A percentile compares a stretch with the other conserved stretches of the same genome.
Conservation (phyloP, 176 grass and related monocot species). For the Alopecurus myosuroides region DNA sequence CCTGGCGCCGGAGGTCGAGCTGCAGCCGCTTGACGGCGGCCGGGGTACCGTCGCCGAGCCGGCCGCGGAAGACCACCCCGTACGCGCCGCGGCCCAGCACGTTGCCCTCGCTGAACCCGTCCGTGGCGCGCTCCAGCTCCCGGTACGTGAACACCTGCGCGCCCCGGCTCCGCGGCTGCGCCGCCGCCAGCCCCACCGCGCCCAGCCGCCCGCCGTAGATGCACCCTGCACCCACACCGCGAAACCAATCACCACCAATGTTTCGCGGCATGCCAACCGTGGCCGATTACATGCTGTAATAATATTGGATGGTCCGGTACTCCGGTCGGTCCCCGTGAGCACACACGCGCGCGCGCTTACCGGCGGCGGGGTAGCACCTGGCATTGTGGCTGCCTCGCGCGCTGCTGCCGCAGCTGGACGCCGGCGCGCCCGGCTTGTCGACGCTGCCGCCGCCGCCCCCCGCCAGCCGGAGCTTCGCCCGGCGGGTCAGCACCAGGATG, state of each 20-base stretch:
- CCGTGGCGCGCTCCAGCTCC: conserved; percentile 84
- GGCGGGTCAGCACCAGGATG: conserved; percentile 25
- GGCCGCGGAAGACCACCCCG: conserved; percentile 69
- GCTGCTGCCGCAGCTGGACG: conserved; percentile 33
- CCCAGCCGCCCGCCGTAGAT: conserved; percentile 71
- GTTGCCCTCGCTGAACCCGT: conserved; percentile 79
- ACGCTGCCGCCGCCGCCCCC: conserved; percentile 2
- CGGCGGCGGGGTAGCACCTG: conserved; percentile 22
- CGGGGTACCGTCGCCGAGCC: conserved; percentile 68
- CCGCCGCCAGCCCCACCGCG: conserved; percentile 47
- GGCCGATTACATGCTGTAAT: background rate
- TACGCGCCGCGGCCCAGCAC: conserved; percentile 60
- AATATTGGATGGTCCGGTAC: no score
- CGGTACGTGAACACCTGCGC: conserved; percentile 96
- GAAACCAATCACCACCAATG: background rate
- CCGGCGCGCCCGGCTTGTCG: conserved; percentile 22
- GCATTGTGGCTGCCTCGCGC: conserved; percentile 16
- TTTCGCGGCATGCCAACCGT: background rate
- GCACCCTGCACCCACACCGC: conserved; percentile 46
- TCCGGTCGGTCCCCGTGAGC: background rate
- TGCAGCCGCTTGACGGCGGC: conserved; percentile 83
- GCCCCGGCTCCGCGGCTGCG: conserved; percentile 41
- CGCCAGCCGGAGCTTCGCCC: background rate
- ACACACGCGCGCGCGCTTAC: conserved; percentile 26
- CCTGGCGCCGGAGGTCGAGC: conserved; percentile 74